Percentiles rank a stretch among this genome's conserved stretches.
phyloP scores from a whole-genome alignment of 2,329 filamentous ascomycete species.

The Cercospora janseana region DNA sequence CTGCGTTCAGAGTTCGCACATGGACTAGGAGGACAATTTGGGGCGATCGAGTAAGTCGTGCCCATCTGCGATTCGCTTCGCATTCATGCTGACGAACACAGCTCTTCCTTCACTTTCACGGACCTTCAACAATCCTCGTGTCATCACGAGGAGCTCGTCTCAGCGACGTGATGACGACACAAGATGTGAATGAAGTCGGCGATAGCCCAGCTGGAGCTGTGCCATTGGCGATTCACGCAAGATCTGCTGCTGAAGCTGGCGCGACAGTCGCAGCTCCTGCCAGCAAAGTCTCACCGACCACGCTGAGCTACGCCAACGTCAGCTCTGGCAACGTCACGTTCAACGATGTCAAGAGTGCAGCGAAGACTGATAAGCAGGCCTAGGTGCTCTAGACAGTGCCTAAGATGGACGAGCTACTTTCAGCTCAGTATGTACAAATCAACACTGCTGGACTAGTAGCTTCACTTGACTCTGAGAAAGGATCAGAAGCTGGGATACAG shows the following conservation, averaged over 20 bases:
- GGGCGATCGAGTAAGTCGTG: constrained; percentile 69
- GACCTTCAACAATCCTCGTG: constrained; percentile 79
- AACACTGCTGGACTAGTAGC: background rate
- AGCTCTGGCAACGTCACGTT: constrained; percentile 37
- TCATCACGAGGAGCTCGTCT: constrained; percentile 81
- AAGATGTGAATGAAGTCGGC: constrained; percentile 87
- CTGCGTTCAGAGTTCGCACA: constrained; percentile 69
- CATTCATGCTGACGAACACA: constrained; percentile 31
- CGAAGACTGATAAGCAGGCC: background rate
- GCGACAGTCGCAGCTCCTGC: constrained; percentile 24
- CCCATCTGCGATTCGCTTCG: background rate
- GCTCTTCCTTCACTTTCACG: constrained; percentile 85
- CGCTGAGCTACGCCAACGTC: constrained; percentile 38
- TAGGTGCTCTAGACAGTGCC: background rate
- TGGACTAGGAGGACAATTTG: constrained; percentile 79
- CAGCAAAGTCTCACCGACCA: constrained; percentile 30
- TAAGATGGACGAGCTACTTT: background rate
- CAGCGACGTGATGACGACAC: constrained; percentile 71
- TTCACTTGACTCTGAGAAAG: background rate
- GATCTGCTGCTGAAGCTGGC: constrained; percentile 32
- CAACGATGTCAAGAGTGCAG: constrained; percentile 18
- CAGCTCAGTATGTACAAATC: background rate
- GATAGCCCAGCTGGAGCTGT: constrained; percentile 72
- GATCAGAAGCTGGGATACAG: too few species aligned
- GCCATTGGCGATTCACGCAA: constrained; percentile 53